phyloP scores from a whole-genome alignment of 2,329 filamentous ascomycete species.

The Ophiostoma perfectum region DNA sequence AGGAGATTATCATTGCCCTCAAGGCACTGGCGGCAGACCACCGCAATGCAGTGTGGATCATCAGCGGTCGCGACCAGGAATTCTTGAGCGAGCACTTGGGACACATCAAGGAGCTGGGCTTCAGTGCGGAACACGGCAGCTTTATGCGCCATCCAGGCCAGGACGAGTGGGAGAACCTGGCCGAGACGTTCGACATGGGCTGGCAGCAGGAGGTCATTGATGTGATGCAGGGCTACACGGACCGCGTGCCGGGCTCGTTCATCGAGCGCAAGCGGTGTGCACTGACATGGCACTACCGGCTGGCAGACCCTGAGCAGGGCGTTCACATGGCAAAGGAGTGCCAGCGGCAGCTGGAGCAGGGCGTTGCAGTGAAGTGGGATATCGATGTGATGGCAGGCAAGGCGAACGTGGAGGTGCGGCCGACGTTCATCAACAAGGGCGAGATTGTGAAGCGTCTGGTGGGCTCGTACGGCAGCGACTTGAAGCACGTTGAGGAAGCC shows the following conservation, averaged over 20 bases:
- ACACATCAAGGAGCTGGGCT: conserved; percentile 82
- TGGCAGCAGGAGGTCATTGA: conserved; percentile 85
- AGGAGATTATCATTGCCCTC: conserved; percentile 72
- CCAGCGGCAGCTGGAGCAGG: conserved; percentile 71
- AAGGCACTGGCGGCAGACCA: conserved; percentile 74
- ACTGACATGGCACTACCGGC: conserved; percentile 94
- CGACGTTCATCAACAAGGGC: conserved; percentile 95
- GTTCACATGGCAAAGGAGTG: conserved; percentile 74
- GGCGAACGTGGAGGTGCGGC: conserved; percentile 94
- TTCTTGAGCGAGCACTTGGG: conserved; percentile 89
- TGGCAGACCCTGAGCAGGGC: conserved; percentile 81
- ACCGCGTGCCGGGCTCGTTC: conserved; percentile 79
- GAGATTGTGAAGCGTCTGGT: conserved; percentile 86
- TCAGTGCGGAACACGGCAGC: conserved; percentile 94
- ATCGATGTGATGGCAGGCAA: conserved; percentile 97
- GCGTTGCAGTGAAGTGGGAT: conserved; percentile 73
- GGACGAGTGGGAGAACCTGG: conserved; percentile 80
- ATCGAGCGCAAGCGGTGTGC: conserved; percentile 93
- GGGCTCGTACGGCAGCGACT: conserved; percentile 57
- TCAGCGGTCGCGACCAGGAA: conserved; percentile 86
- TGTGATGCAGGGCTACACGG: conserved; percentile 82
- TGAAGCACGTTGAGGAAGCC: conserved; percentile 17
- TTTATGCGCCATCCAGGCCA: conserved; percentile 79
- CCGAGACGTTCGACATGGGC: conserved; percentile 79
- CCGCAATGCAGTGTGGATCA: conserved; percentile 93